Conservation (phyloP, 2,329 filamentous ascomycete species). For the Epichloe sp. region DNA sequence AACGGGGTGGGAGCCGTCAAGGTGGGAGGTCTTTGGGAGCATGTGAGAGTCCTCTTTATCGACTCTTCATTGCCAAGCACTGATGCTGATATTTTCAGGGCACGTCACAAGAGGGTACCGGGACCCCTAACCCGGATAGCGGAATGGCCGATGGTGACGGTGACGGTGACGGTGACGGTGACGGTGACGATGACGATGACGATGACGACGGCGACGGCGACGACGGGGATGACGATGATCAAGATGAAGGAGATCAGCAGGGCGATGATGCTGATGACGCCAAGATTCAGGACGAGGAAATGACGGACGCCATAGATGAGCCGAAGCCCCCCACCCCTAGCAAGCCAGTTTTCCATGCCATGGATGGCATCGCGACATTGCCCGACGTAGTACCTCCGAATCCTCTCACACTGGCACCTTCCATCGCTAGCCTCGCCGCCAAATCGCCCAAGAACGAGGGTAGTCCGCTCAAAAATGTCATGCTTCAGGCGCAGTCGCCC, state of each 20-base stretch:
- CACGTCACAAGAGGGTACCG: conserved; percentile 31
- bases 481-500: conserved; percentile 34
- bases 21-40: conserved; percentile 24
- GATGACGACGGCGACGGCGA: conserved; percentile 33
- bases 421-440: conserved; percentile 14
- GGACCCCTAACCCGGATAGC: conserved; percentile 32
- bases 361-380: conserved; percentile 13
- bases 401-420: conserved; percentile 19
- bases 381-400: conserved; percentile 12
- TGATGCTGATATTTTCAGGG: conserved; percentile 14
- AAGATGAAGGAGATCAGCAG: conserved; percentile 33
- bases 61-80: not conserved
- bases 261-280: conserved; percentile 30
- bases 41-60: conserved; percentile 17
- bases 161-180: conserved; percentile 22
- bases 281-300: conserved; percentile 23
- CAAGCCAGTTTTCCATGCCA: conserved; percentile 14
- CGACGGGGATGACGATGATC: conserved; percentile 34
- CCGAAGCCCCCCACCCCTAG: conserved; percentile 13
- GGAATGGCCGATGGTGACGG: conserved; percentile 40
- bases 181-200: conserved; percentile 29
- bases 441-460: conserved; percentile 29
- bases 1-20: conserved; percentile 26
- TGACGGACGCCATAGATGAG: conserved; percentile 21
- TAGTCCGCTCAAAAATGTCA: conserved; percentile 40